These are phyloP conservation scores for Lecanicillium sp. DNA, from an alignment of 2,329 filamentous ascomycete genomes.

Conservation along the genomic window DNA sequence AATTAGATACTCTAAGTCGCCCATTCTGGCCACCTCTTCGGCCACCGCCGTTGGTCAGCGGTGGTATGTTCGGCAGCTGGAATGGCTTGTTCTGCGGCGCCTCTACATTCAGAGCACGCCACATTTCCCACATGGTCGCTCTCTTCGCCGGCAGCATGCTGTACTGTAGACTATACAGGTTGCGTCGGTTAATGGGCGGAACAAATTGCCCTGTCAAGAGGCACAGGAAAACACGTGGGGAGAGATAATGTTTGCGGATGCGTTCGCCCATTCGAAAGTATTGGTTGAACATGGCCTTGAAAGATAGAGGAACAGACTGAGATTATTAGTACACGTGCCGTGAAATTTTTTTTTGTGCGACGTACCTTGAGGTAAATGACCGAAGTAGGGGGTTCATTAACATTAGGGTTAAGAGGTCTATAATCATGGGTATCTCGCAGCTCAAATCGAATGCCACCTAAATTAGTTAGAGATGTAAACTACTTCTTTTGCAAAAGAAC, in stretches of 20 bases:
- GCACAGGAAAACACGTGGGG: conserved; percentile 79
- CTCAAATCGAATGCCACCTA: conserved; percentile 75
- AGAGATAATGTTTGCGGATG: conserved; percentile 91
- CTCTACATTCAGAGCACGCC: conserved; percentile 60
- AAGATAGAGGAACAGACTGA: conserved; percentile 80
- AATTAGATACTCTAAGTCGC: conserved; percentile 20
- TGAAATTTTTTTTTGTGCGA: too few species aligned
- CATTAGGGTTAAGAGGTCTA: conserved; percentile 34
- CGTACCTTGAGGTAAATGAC: conserved; percentile 80
- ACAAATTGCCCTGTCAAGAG: conserved; percentile 88
- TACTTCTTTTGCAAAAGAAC: conserved; percentile 16
- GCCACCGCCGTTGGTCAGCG: conserved; percentile 27
- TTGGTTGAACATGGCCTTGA: conserved; percentile 93
- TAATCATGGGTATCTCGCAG: conserved; percentile 64
- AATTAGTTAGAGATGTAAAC: conserved; percentile 12
- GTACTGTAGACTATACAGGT: conserved; percentile 93
- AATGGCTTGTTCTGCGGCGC: conserved; percentile 39
- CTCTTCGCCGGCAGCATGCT: conserved; percentile 87
- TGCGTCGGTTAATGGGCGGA: conserved; percentile 88
- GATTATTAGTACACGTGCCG: too few species aligned
- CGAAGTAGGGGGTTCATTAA: conserved; percentile 58
- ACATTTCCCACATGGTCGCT: conserved; percentile 78
- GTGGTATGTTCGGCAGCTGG: conserved; percentile 28
- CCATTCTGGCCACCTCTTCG: conserved; percentile 23
- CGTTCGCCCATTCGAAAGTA: conserved; percentile 93